phyloP scores from a whole-genome alignment of 2,329 filamentous ascomycete genomes.

The Phialophora chinensis region DNA sequence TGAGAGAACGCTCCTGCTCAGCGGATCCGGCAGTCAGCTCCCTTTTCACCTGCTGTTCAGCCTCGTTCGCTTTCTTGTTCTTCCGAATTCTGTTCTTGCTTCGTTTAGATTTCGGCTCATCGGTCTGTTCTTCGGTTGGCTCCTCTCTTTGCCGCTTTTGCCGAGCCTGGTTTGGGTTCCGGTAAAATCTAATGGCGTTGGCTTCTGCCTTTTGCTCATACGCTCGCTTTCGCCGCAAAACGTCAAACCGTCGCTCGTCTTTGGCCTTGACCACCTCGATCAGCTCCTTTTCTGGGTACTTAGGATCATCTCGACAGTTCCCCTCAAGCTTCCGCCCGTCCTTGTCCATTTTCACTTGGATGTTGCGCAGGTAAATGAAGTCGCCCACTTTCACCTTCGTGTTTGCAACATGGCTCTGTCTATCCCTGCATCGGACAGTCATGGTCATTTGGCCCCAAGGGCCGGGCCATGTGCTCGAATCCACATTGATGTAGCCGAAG shows the following conservation, averaged over 20 bases:
- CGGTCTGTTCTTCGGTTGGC: conserved; percentile 37
- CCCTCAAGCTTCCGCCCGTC: conserved; percentile 70
- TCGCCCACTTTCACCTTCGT: conserved; percentile 61
- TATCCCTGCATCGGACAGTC: conserved; percentile 72
- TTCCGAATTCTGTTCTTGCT: conserved; percentile 34
- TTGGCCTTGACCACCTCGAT: conserved; percentile 59
- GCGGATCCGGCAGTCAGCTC: not conserved
- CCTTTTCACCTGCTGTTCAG: not conserved
- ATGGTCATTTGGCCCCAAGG: conserved; percentile 76
- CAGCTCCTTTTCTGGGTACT: conserved; percentile 60
- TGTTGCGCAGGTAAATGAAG: conserved; percentile 71
- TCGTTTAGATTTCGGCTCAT: conserved; percentile 39
- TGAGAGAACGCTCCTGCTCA: conserved; percentile 8
- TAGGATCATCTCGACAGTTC: conserved; percentile 67
- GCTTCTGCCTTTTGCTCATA: conserved; percentile 55
- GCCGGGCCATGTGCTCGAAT: conserved; percentile 65
- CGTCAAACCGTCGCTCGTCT: conserved; percentile 55
- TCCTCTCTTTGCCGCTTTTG: conserved; percentile 39
- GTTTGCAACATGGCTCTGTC: conserved; percentile 67
- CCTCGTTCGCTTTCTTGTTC: conserved; percentile 40
- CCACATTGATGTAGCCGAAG: conserved; percentile 58
- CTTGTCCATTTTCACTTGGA: conserved; percentile 68
- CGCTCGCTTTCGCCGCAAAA: conserved; percentile 67
- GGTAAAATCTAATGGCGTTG: conserved; percentile 41
- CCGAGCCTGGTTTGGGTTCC: conserved; percentile 28